These are phyloP conservation scores for Hyphodiscus hymeniophilus DNA, from an alignment of 495 filamentous ascomycete species.

Conservation along the genomic window DNA sequence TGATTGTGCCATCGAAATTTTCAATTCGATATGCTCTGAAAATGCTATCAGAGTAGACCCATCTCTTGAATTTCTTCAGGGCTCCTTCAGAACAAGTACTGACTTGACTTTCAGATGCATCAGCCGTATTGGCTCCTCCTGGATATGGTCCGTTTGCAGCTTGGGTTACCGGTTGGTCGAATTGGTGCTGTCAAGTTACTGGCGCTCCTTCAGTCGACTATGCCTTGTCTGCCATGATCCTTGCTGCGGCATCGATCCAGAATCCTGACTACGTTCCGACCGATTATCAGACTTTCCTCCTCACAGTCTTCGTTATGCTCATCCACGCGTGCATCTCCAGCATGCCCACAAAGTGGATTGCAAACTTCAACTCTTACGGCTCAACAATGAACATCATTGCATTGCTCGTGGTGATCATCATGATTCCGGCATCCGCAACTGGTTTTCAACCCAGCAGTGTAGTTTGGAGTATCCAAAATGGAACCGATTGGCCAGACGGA, in stretches of 20 bases:
- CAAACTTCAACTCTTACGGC: constrained; percentile 66
- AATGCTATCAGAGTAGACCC: too few relatives aligned
- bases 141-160: constrained; percentile 69
- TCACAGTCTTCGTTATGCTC: constrained; percentile 61
- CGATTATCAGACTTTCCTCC: constrained; percentile 61
- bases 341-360: constrained; percentile 67
- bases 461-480: constrained; percentile 65
- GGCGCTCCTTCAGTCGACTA: constrained; percentile 53
- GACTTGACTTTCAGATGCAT: too few relatives aligned
- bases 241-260: constrained; percentile 60
- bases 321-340: constrained; percentile 65
- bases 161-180: constrained; percentile 70
- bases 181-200: constrained; percentile 65
- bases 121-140: constrained; percentile 69
- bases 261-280: constrained; percentile 59
- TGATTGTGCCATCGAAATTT: too few relatives aligned
- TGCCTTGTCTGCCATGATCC: constrained; percentile 58
- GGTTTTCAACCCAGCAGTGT: constrained; percentile 50
- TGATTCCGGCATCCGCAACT: constrained; percentile 54
- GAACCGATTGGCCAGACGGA: constrained; percentile 64
- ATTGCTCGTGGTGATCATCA: constrained; percentile 57
- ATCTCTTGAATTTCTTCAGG: too few relatives aligned
- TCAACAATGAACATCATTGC: constrained; percentile 69
- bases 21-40: too few relatives aligned
- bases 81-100: too few relatives aligned